phyloP scores from a whole-genome alignment of 2,329 filamentous ascomycete genomes.

The Aureobasidium sp. region DNA sequence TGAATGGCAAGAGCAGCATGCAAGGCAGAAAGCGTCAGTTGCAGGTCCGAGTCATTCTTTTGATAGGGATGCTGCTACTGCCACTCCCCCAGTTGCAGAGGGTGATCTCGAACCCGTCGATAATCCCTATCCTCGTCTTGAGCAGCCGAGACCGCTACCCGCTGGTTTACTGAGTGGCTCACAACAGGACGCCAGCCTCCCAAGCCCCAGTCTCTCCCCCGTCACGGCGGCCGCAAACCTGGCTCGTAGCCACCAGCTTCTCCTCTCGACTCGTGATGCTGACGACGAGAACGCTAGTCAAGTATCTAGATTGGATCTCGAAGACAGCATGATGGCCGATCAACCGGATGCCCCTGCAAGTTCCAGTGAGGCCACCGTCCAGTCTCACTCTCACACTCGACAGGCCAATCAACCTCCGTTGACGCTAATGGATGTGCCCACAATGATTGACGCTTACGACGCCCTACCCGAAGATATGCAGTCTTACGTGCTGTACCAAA shows the following conservation, averaged over 20 bases:
- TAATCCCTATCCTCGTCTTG: slow-evolving; percentile 5
- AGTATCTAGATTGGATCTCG: slow-evolving; percentile 27
- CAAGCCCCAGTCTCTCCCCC: slow-evolving; percentile 88
- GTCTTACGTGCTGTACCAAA: slow-evolving; percentile 92
- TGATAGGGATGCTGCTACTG: slow-evolving; percentile 31
- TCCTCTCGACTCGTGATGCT: slow-evolving; percentile 11
- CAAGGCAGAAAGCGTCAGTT: not conserved
- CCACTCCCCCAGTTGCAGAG: slow-evolving; percentile 69
- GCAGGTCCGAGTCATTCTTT: slow-evolving; percentile 2
- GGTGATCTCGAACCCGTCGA: slow-evolving; percentile 55
- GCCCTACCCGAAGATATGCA: slow-evolving; percentile 86
- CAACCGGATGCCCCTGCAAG: not conserved
- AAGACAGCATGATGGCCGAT: slow-evolving; percentile 19
- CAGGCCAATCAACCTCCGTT: not conserved
- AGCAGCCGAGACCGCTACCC: slow-evolving; percentile 24
- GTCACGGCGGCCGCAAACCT: slow-evolving; percentile 68
- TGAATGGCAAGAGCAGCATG: slow-evolving; percentile 12
- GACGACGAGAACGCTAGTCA: slow-evolving; percentile 26
- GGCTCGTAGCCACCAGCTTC: slow-evolving; percentile 26
- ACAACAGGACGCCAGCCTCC: slow-evolving; percentile 82
- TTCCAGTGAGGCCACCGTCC: not conserved
- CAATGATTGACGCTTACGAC: slow-evolving; percentile 83
- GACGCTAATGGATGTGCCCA: slow-evolving; percentile 65
- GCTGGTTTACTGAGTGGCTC: slow-evolving; percentile 59
- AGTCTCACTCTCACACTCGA: not conserved